Base-by-base conservation (phyloP, 2,329 filamentous ascomycete species). In the Claviceps quebecensis region DNA sequence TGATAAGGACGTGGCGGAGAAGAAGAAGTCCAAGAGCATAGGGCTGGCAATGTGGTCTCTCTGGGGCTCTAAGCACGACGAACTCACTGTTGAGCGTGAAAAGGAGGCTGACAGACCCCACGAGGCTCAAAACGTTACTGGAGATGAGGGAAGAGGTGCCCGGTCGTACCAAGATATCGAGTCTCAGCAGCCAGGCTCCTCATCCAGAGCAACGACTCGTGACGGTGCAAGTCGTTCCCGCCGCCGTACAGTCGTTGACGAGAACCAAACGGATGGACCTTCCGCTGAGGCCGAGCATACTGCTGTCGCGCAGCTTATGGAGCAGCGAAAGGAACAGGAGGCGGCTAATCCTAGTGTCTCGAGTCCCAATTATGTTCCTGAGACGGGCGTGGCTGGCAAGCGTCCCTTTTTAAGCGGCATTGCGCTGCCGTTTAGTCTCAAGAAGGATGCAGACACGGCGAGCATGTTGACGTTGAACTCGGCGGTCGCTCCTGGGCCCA, bases 41-140 rank as follows among this genome's bases (percentile, higher is more conserved):
- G 87, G 85, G 7, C 72, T 96, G 65, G 80, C 83, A 2, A 70
- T 96, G 56, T 97, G 91, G 91, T 86, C 82, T 48, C 73, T 84
- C 1, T 94, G 89, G 86, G 89, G 87, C 14, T 90, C 84, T 45
- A 94, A 86, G 63, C 88, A 96, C 61, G 93, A 97, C 62, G 78
- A 91, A 65, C 75, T 75, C 55, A 86, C 85, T 0, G 74, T 94
- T 3, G 69, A 73, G 46, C 70, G 78, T 3, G 78, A 83, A 62
- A 65, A 76, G 49, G 72, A 74, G 56, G 73, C 74, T 1, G 72
- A 73, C 2, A 66, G 67, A 52, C 59, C 64, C 26, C 59, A 63
- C 2, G 61, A 61, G 17, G 52, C 56, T 1, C 57, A 60, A 26
- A 57, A 61, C 44, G 68, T 69, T 1, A 69, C 65, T 4, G 63